Evolutionary conservation across 2,329 filamentous ascomycete species (phyloP).

Genomic region (Cordyceps fumosorosea): DNA sequence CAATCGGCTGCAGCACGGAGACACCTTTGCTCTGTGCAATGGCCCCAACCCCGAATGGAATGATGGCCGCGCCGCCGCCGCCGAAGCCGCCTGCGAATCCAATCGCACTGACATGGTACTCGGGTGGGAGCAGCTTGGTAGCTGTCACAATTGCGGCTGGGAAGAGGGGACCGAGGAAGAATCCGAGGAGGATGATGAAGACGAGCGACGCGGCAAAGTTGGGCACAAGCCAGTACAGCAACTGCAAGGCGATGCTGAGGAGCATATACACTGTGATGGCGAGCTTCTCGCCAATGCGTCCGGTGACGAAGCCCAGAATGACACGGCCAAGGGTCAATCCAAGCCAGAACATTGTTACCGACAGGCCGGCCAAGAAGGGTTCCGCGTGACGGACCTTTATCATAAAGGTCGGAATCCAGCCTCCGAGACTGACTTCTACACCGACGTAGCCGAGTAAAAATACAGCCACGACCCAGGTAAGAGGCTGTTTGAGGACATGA

Average conservation of each 20-base stretch:
- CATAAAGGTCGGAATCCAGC: constrained; percentile 86
- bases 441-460: constrained; percentile 79
- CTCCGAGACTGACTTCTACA: constrained; percentile 64
- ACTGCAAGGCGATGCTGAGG: constrained; percentile 55
- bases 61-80: constrained; percentile 60
- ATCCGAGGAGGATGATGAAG: constrained; percentile 65
- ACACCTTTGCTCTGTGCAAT: constrained; percentile 55
- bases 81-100: constrained; percentile 77
- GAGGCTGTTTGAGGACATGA: constrained; percentile 38
- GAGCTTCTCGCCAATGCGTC: constrained; percentile 63
- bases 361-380: constrained; percentile 67
- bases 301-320: constrained; percentile 69
- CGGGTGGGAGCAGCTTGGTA: constrained; percentile 65
- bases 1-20: constrained; percentile 49
- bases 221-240: constrained; percentile 78
- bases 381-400: constrained; percentile 64
- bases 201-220: constrained; percentile 67
- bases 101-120: constrained; percentile 72
- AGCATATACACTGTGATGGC: constrained; percentile 58
- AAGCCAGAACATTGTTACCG: constrained; percentile 76
- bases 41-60: constrained; percentile 62
- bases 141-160: constrained; percentile 66
- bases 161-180: constrained; percentile 75
- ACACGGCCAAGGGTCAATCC: constrained; percentile 71
- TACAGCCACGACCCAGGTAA: constrained; percentile 66